These are phyloP conservation scores for Fusarium domesticum DNA, from an alignment of 2,329 filamentous ascomycete genomes.

Conservation along the genomic window DNA sequence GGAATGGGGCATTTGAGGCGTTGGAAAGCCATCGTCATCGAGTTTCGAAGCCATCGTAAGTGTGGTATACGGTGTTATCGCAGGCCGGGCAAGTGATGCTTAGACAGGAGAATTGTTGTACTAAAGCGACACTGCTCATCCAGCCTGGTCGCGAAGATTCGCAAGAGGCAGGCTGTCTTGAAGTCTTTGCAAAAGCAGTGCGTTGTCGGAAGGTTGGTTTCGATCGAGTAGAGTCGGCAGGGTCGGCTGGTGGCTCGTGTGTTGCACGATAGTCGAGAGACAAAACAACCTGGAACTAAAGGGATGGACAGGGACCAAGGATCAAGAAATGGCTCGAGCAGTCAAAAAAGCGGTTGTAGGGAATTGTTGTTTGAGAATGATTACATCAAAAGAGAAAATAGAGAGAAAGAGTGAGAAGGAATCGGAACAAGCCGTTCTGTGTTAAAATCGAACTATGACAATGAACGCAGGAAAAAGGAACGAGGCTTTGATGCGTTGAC, in stretches of 20 bases:
- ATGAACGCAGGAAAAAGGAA: constrained; percentile 15
- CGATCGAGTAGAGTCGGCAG: constrained; percentile 24
- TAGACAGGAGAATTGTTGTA: constrained; percentile 12
- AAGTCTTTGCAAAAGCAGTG: constrained; percentile 4
- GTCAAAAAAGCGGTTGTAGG: constrained; percentile 10
- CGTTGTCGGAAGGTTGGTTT: constrained; percentile 14
- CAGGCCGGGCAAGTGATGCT: constrained; percentile 6
- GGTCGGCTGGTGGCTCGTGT: constrained; percentile 28
- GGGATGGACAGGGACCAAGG: constrained; percentile 18
- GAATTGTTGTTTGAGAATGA: constrained; percentile 6
- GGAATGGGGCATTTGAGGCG: constrained; percentile 40
- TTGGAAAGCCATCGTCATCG: constrained; percentile 40
- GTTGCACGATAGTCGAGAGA: constrained; percentile 23
- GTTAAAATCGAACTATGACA: constrained; percentile 2
- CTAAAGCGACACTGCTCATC: constrained; percentile 10
- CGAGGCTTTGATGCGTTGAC: constrained; percentile 10
- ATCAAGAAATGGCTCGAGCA: constrained; percentile 8
- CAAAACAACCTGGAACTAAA: constrained; percentile 16
- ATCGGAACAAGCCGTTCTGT: constrained; percentile 10
- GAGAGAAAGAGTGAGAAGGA: constrained; percentile 9
- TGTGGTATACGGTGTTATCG: constrained; percentile 17
- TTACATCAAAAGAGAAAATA: constrained; percentile 7
- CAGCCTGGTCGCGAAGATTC: not conserved
- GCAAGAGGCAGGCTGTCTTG: not conserved
- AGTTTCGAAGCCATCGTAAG: constrained; percentile 40